Base-by-base conservation (phyloP, 768 basidiomycete species). In the Chalciporus chontae region DNA sequence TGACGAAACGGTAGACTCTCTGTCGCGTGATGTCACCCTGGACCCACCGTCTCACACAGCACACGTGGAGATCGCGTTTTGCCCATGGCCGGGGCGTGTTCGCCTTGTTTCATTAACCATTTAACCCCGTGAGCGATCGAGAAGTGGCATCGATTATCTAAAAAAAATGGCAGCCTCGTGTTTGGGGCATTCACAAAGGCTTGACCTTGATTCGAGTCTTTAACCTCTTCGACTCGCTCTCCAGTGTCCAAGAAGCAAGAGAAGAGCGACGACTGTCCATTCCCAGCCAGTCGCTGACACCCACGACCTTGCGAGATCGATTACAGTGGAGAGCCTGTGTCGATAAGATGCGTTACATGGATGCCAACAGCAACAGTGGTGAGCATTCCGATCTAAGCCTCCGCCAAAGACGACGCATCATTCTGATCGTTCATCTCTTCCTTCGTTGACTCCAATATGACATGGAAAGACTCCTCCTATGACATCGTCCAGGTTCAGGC, bases 381-480 rank as follows among this genome's bases (percentile, higher is more conserved):
- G 44, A 67, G 65, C 43, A 8, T 24, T 38, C 2, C 11, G 24
- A 45, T 46, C 39, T 36, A 24, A 19, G 41, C 29, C 38, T 21
- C n/a, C 10, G 4, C 27, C 29, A 21, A 41, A 15, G 36, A 39
- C 24, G n/a, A 46, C 8, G 32, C 11, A 47, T 42, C 8, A 15
- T 21, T 21, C 50, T 56, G 52, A 63, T 56, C 45, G 14, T 18
- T 40, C 40, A 53, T 63, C 55, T 43, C 46, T 14, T 43, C 10
- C 45, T 59, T 57, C 42, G 64, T 57, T 45, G 21, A 9, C 19
- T 34, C 15, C 34, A 3, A 40, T 41, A 21, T 14, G 43, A 15
- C 19, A 53, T 17, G 55, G 37, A 32, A 57, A 69, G 66, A 67
- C 43, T 67, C 65, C 24, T 69, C 67, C 27, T 65, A 67, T 36